These are phyloP conservation scores for Amylostereum areolatum DNA, from an alignment of 1,284 basidiomycete species.

Conservation along the genomic window DNA sequence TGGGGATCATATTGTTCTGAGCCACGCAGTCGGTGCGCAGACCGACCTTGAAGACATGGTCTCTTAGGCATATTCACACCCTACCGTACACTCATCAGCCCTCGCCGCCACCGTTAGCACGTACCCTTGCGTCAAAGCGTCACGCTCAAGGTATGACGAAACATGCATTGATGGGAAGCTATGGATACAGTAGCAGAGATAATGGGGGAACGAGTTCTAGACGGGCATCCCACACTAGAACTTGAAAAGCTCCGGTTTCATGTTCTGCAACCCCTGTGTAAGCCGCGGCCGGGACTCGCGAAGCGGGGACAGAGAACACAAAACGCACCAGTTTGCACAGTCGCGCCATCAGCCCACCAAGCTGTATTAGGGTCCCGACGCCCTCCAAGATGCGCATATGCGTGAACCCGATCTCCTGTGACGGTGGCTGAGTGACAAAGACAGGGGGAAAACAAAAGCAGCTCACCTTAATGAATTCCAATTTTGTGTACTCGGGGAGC, in stretches of 20 bases:
- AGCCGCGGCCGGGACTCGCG: no score
- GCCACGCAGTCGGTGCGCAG: no score
- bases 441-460: slow-evolving; percentile 1
- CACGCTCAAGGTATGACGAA: no score
- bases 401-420: slow-evolving; percentile 95
- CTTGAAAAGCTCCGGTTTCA: slow-evolving; percentile 46
- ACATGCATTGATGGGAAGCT: neutral
- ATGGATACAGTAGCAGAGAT: neutral
- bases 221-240: slow-evolving; percentile 11
- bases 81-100: no score
- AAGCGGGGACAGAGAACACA: slow-evolving; percentile 5
- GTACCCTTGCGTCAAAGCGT: no score
- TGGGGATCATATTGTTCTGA: no score
- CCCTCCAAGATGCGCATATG: slow-evolving; percentile 99
- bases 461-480: slow-evolving; percentile 92
- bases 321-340: slow-evolving; percentile 76
- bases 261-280: slow-evolving; percentile 48
- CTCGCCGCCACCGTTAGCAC: no score
- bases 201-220: no score
- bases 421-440: neutral
- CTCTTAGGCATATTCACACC: no score
- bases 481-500: slow-evolving; percentile 86
- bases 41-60: no score
- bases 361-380: slow-evolving; percentile 91
- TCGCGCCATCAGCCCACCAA: slow-evolving; percentile 84